These are phyloP conservation scores for Monoraphidium neglectum DNA, from an alignment of 139 green algal genomes.

Conservation along the genomic window DNA sequence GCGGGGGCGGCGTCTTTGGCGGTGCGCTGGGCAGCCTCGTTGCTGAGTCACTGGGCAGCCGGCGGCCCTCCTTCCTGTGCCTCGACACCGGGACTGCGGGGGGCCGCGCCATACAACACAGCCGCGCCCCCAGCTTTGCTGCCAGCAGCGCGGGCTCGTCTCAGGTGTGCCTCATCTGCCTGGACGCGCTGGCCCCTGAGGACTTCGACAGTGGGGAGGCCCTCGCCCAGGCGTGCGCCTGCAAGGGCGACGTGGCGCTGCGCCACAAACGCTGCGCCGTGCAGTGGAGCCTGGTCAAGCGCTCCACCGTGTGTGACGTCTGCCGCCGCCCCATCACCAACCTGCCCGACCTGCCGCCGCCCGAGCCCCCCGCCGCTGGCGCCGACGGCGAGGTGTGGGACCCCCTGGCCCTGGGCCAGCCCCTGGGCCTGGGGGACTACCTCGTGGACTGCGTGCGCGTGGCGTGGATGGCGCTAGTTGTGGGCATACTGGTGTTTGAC, in stretches of 20 bases:
- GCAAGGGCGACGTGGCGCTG: conserved; percentile 80
- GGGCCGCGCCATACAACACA: no score
- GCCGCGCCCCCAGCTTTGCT: background rate
- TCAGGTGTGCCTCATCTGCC: conserved; percentile 79
- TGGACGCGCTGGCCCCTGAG: conserved; percentile 69
- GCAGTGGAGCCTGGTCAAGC: conserved; percentile 79
- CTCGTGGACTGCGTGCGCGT: background rate
- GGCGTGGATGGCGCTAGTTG: background rate
- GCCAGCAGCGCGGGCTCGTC: background rate
- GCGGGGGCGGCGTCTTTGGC: no score
- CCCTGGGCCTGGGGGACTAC: background rate
- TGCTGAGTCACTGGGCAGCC: no score
- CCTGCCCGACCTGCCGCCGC: conserved; percentile 20
- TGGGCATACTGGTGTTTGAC: no score
- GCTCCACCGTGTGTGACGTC: conserved; percentile 45
- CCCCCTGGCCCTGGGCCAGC: background rate
- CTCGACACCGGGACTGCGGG: no score
- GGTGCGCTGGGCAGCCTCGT: no score
- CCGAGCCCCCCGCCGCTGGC: background rate
- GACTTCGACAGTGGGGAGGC: conserved; percentile 72
- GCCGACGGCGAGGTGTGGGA: background rate
- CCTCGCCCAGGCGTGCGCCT: conserved; percentile 74
- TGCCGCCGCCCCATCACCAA: conserved; percentile 35
- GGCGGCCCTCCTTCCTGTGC: no score
- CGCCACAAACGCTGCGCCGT: conserved; percentile 77